Percentiles rank a stretch among this genome's conserved stretches.
phyloP scores from a whole-genome alignment of 768 basidiomycete species.

The Suillus fuscotomentosus region DNA sequence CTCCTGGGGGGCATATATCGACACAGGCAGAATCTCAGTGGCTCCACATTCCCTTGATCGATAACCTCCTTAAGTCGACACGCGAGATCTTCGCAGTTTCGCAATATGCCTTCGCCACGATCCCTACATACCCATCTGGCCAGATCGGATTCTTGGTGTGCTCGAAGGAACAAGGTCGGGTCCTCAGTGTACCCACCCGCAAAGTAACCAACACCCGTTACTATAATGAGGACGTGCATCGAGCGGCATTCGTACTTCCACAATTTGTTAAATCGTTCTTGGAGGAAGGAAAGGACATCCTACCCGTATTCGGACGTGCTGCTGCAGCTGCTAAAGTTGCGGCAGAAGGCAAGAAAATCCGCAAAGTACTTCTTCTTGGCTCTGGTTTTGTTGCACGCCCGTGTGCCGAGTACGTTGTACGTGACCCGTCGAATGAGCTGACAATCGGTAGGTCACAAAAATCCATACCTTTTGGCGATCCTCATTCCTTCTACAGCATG shows the following conservation, averaged over 20 bases:
- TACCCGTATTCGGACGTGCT: conserved; percentile 73
- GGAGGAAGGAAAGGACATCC: conserved; percentile 67
- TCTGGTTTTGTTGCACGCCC: conserved; percentile 95
- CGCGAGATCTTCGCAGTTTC: conserved; percentile 72
- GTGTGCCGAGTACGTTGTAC: conserved; percentile 92
- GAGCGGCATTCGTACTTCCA: conserved; percentile 85
- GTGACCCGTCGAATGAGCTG: conserved; percentile 76
- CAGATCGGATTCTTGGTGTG: conserved; percentile 95
- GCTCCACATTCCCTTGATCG: conserved; percentile 89
- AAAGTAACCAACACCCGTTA: conserved; percentile 72
- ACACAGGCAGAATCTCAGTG: conserved; percentile 96
- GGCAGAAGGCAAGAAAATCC: conserved; percentile 50
- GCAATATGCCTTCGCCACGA: conserved; percentile 94
- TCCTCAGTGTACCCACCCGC: conserved; percentile 72
- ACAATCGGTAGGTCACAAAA: conserved; percentile 64
- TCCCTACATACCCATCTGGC: conserved; percentile 98
- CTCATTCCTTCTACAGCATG: conserved; percentile 53
- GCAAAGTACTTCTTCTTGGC: conserved; percentile 82
- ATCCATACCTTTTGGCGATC: background rate
- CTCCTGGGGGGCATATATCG: conserved; percentile 88
- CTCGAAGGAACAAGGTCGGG: conserved; percentile 70
- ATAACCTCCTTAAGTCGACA: conserved; percentile 67
- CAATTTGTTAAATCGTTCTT: conserved; percentile 81
- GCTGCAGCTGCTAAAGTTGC: conserved; percentile 42
- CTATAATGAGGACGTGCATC: conserved; percentile 83